These are phyloP conservation scores for Lactifluus volemus DNA, from an alignment of 768 basidiomycete species.

Conservation along the genomic window DNA sequence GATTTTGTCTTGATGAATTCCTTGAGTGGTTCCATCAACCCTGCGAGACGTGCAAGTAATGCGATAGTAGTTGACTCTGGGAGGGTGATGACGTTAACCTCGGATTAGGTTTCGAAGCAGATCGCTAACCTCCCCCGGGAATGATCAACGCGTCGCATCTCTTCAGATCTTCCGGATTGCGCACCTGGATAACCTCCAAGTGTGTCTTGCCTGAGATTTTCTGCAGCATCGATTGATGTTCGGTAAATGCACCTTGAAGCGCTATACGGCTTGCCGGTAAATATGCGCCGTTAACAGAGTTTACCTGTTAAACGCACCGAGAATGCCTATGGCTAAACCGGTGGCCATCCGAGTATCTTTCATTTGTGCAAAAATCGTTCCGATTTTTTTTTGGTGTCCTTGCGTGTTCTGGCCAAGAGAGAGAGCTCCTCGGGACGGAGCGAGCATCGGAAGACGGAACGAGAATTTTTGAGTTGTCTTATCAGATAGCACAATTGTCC, in stretches of 20 bases:
- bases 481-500: no score
- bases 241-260: constrained; percentile 87
- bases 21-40: constrained; percentile 71
- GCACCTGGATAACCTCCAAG: constrained; percentile 51
- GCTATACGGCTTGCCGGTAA: constrained; percentile 36
- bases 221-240: constrained; percentile 70
- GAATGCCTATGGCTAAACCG: constrained; percentile 17
- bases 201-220: constrained; percentile 39
- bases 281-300: neutral
- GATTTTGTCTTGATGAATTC: constrained; percentile 65
- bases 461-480: no score
- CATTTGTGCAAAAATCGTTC: neutral
- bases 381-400: neutral
- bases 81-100: neutral
- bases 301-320: constrained; percentile 7
- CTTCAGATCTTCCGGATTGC: constrained; percentile 63
- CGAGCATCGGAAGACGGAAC: neutral
- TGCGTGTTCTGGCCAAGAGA: neutral
- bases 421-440: no score
- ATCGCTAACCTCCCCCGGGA: constrained; percentile 71
- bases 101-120: no score
- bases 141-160: constrained; percentile 82
- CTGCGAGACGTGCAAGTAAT: constrained; percentile 59
- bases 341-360: constrained; percentile 4
- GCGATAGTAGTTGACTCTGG: constrained; percentile 91